Percentiles rank a stretch among this genome's conserved stretches.
These are phyloP conservation scores for Mentha longifolia DNA, from an alignment of 257 asterid species.

Conservation along the genomic window DNA sequence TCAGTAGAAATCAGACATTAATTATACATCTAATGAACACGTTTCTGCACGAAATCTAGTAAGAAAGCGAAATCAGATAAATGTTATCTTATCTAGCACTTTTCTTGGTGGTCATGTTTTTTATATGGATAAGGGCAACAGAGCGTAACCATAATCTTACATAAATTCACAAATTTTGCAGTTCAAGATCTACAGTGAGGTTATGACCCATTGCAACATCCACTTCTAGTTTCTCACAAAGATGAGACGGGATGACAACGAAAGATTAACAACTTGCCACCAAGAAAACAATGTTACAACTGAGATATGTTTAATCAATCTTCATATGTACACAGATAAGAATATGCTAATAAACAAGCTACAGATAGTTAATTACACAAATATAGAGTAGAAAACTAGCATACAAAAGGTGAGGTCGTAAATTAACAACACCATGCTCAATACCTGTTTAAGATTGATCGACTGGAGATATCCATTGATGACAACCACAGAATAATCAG, in stretches of 20 bases:
- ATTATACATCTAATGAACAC: neutral
- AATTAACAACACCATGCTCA: neutral
- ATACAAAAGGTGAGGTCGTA: neutral
- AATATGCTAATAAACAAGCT: neutral
- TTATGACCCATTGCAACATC: neutral
- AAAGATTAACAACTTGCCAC: neutral
- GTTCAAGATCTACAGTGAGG: neutral
- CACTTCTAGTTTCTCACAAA: neutral
- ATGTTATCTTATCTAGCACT: neutral
- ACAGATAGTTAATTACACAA: neutral
- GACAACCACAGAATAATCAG: conserved; percentile 77
- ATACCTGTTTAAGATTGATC: conserved; percentile 86
- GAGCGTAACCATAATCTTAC: neutral
- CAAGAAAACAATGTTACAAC: neutral
- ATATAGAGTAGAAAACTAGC: conserved; percentile 5
- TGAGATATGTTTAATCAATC: neutral
- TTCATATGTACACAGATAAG: neutral
- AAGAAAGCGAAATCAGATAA: neutral
- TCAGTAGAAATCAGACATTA: neutral
- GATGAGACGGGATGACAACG: neutral
- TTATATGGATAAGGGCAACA: neutral
- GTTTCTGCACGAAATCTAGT: neutral
- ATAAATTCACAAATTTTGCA: neutral
- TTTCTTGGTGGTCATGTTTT: neutral
- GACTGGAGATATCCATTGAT: conserved; percentile 91